Conservation (phyloP, 2,329 filamentous ascomycete genomes). For the Penicillium italicum region DNA sequence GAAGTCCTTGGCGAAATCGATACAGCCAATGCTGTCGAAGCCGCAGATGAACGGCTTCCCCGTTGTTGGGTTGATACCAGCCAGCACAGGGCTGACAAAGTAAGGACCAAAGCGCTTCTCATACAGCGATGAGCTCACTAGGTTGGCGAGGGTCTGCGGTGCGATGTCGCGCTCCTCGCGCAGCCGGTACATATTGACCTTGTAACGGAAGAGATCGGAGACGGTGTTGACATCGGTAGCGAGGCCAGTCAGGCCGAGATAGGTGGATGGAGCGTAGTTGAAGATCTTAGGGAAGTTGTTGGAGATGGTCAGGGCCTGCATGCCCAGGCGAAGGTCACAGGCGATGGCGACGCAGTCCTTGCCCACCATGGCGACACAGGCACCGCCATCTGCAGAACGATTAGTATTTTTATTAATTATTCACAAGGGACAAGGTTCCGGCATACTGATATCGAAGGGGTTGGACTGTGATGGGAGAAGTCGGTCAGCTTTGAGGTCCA, state of each 20-base stretch:
- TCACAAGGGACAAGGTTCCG: slow-evolving; percentile 7
- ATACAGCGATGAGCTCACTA: slow-evolving; percentile 86
- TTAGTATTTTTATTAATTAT: slow-evolving; percentile 14
- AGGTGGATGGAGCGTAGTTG: slow-evolving; percentile 84
- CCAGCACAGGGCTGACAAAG: slow-evolving; percentile 92
- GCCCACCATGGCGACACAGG: slow-evolving; percentile 97
- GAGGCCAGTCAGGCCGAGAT: slow-evolving; percentile 91
- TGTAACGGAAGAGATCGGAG: slow-evolving; percentile 96
- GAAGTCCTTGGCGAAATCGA: slow-evolving; percentile 99
- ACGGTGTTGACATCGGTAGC: slow-evolving; percentile 95
- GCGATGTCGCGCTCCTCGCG: slow-evolving; percentile 96
- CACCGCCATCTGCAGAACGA: slow-evolving; percentile 65
- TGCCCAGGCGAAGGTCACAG: slow-evolving; percentile 94
- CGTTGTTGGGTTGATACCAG: slow-evolving; percentile 89
- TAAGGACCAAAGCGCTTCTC: slow-evolving; percentile 94
- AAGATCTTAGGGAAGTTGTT: slow-evolving; percentile 99
- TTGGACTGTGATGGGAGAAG: slow-evolving; percentile 61
- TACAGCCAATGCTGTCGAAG: slow-evolving; percentile 98
- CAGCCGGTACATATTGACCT: slow-evolving; percentile 99
- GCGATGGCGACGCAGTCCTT: slow-evolving; percentile 99
- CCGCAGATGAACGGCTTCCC: slow-evolving; percentile 97
- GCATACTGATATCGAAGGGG: slow-evolving; percentile 91
- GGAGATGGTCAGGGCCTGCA: slow-evolving; percentile 93
- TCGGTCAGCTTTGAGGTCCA: slow-evolving; percentile 33
- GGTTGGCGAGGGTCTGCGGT: slow-evolving; percentile 91